Percentiles rank a stretch among this genome's conserved stretches.
Conservation (phyloP, 2,329 filamentous ascomycete genomes). For the Boeremia exigua region DNA sequence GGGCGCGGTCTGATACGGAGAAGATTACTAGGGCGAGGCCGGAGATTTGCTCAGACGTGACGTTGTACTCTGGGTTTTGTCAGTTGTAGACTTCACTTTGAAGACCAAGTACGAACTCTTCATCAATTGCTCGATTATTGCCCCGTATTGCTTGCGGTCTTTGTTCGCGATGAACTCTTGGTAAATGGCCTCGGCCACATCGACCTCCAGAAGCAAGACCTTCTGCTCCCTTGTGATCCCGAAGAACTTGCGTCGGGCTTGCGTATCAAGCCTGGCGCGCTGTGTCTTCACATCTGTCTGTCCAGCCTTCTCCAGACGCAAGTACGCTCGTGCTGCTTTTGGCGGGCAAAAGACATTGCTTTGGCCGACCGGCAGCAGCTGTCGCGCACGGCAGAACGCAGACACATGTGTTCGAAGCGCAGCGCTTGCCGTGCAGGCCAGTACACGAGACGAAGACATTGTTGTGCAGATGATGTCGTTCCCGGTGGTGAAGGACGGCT, state of each 20-base stretch:
- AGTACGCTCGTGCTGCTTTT: background rate
- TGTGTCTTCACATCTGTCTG: slow-evolving; percentile 23
- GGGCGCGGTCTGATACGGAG: slow-evolving; percentile 32
- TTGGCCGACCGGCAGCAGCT: background rate
- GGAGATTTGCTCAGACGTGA: slow-evolving; percentile 31
- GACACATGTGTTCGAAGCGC: slow-evolving; percentile 20
- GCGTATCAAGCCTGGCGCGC: slow-evolving; percentile 31
- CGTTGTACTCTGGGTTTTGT: slow-evolving; percentile 30
- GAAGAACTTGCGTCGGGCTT: slow-evolving; percentile 28
- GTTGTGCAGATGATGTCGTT: background rate
- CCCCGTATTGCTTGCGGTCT: slow-evolving; percentile 23
- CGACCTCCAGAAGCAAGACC: slow-evolving; percentile 20
- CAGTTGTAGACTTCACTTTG: slow-evolving; percentile 3
- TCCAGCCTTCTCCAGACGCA: slow-evolving; percentile 20
- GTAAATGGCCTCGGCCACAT: slow-evolving; percentile 32
- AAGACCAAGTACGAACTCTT: background rate
- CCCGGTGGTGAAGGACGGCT: background rate
- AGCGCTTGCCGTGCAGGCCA: slow-evolving; percentile 16
- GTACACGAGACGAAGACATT: slow-evolving; percentile 31
- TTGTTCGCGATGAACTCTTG: slow-evolving; percentile 32
- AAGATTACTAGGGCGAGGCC: slow-evolving; percentile 34
- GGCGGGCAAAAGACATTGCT: background rate
- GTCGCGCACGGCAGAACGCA: slow-evolving; percentile 28
- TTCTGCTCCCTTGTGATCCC: slow-evolving; percentile 24
- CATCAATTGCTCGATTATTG: slow-evolving; percentile 7